Evolutionary conservation across 768 basidiomycete species (phyloP).

Genomic region (Aureoboletus auriporus): DNA sequence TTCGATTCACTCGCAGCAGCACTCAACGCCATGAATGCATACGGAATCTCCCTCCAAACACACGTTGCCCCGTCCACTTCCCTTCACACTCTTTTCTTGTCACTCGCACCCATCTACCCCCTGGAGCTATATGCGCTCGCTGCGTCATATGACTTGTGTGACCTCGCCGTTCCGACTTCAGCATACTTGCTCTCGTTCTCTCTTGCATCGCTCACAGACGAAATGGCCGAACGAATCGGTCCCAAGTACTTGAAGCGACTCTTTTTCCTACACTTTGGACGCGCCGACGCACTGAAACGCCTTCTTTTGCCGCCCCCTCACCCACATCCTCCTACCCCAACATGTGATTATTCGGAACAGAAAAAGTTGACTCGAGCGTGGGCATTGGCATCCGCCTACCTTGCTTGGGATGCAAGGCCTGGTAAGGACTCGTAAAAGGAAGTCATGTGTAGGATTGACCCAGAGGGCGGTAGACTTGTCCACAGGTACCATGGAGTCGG

Average conservation of each 20-base stretch:
- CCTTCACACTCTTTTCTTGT: constrained; percentile 57
- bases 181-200: constrained; percentile 71
- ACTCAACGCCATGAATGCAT: constrained; percentile 51
- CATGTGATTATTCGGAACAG: constrained; percentile 72
- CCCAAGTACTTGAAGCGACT: constrained; percentile 75
- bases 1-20: constrained; percentile 55
- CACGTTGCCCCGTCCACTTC: constrained; percentile 49
- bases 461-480: constrained; percentile 55
- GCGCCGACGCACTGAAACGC: constrained; percentile 77
- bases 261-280: constrained; percentile 82
- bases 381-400: constrained; percentile 78
- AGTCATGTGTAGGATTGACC: constrained; percentile 1
- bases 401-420: constrained; percentile 80
- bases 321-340: constrained; percentile 64
- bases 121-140: constrained; percentile 72
- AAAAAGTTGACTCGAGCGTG: constrained; percentile 78
- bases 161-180: constrained; percentile 72
- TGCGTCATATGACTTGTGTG: constrained; percentile 59
- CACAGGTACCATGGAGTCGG: constrained; percentile 65
- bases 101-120: constrained; percentile 63
- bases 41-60: constrained; percentile 54
- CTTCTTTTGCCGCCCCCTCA: constrained; percentile 71
- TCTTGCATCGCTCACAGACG: constrained; percentile 66
- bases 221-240: constrained; percentile 64
- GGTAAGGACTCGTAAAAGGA: constrained; percentile 41